phyloP scores from a whole-genome alignment of 352 stramenopile species.

The Phytophthora macrochlamydospora region DNA sequence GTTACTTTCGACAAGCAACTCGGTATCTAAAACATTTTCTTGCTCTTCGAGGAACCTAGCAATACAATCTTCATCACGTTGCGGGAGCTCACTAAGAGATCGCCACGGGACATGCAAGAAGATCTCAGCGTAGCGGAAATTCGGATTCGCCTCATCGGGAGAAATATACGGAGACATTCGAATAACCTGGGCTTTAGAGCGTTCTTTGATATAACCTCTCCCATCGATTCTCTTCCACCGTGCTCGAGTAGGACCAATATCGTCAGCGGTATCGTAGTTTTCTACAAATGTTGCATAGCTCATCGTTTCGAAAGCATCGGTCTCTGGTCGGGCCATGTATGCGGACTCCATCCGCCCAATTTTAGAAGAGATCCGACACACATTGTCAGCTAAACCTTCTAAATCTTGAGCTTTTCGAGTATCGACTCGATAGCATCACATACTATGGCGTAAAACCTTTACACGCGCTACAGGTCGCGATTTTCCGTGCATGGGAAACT shows the following conservation, averaged over 20 bases:
- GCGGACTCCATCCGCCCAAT: not conserved
- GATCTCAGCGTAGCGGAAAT: slow-evolving; percentile 9
- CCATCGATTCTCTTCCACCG: not conserved
- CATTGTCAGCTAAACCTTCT: not conserved
- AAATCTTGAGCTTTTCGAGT: not conserved
- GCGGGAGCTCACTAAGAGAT: slow-evolving; percentile 1
- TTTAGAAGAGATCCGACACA: not conserved
- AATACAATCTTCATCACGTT: slow-evolving; percentile 7
- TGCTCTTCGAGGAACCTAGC: not conserved
- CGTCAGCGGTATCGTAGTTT: not conserved
- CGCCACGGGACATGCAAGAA: slow-evolving; percentile 9
- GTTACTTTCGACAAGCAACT: slow-evolving; percentile 5
- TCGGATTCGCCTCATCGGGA: slow-evolving; percentile 1
- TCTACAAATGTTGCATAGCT: not conserved
- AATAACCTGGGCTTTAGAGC: slow-evolving; percentile 1
- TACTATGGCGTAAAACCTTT: not conserved
- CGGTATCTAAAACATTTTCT: not conserved
- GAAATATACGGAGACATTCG: slow-evolving; percentile 4
- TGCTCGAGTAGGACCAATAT: not conserved
- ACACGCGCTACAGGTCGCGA: not conserved
- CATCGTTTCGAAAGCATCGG: not conserved
- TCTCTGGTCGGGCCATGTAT: not conserved
- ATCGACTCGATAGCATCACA: not conserved
- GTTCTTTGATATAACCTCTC: not conserved
- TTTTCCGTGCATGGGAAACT: not conserved